Conservation (phyloP, 2,329 filamentous ascomycete genomes). For the Shiraia sp. region DNA sequence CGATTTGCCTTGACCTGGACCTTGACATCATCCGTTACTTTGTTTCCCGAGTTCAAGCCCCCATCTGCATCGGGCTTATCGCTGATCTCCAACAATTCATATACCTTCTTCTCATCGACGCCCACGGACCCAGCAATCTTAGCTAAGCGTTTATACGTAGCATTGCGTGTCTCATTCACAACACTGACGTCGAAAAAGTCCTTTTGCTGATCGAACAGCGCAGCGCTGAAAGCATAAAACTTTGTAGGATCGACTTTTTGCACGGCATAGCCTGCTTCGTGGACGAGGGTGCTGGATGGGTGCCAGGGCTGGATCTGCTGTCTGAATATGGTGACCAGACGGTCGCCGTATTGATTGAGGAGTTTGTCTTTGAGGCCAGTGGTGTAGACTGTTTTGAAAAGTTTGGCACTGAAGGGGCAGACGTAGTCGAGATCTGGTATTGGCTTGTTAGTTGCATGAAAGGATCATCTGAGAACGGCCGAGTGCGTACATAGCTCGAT, state of each 20-base stretch:
- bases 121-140: constrained; percentile 72
- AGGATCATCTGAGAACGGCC: not conserved
- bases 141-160: constrained; percentile 79
- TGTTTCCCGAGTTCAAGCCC: constrained; percentile 76
- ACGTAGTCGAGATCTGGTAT: constrained; percentile 81
- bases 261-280: constrained; percentile 85
- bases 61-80: constrained; percentile 70
- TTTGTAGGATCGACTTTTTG: constrained; percentile 68
- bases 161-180: constrained; percentile 81
- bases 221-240: constrained; percentile 79
- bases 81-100: constrained; percentile 68
- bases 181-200: constrained; percentile 84
- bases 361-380: constrained; percentile 66
- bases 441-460: not conserved
- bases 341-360: constrained; percentile 62
- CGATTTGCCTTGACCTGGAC: constrained; percentile 78
- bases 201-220: constrained; percentile 69
- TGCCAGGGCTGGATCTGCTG: constrained; percentile 97
- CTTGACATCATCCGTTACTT: constrained; percentile 84
- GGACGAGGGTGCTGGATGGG: constrained; percentile 69
- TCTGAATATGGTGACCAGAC: constrained; percentile 78
- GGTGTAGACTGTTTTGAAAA: constrained; percentile 77
- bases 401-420: constrained; percentile 75
- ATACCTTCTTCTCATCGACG: constrained; percentile 71
- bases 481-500: constrained; percentile 56